A percentile compares a stretch with the other conserved stretches of the same genome.
These are phyloP conservation scores for Russula dissimulans DNA, from an alignment of 768 basidiomycete species.

Conservation along the genomic window DNA sequence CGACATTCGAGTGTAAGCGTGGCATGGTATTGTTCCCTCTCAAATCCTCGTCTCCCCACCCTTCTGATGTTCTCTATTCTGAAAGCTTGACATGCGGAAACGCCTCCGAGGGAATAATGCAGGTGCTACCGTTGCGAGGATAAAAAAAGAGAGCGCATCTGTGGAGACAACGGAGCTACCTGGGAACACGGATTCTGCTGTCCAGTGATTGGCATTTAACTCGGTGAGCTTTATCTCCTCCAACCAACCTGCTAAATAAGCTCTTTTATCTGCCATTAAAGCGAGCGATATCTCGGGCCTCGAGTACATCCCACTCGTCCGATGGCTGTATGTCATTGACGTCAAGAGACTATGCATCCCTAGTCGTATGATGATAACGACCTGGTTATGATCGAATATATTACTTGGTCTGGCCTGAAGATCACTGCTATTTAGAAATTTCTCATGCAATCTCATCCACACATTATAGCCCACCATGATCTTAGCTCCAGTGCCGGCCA, in stretches of 20 bases:
- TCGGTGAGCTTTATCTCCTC: not conserved
- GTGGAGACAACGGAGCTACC: constrained; percentile 1
- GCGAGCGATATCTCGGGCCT: no score
- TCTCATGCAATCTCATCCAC: no score
- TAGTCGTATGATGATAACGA: no score
- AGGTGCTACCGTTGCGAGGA: constrained; percentile 30
- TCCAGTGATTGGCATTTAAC: not conserved
- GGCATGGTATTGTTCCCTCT: constrained; percentile 54
- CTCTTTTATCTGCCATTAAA: no score
- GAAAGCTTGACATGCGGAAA: constrained; percentile 76
- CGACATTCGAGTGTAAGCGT: constrained; percentile 85
- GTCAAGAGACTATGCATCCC: no score
- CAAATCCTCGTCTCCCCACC: not conserved
- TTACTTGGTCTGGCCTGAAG: no score
- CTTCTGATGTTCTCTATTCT: not conserved
- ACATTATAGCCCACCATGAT: no score
- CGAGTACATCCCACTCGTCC: no score
- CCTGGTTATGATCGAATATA: no score
- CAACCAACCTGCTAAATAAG: not conserved
- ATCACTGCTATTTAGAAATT: no score
- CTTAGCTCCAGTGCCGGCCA: no score
- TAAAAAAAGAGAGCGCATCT: not conserved
- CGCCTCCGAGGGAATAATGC: constrained; percentile 67
- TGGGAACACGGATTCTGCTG: not conserved
- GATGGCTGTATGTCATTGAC: no score